Conservation (phyloP, 2,329 filamentous ascomycete genomes). For the Microdochium trichocladiopsis region DNA sequence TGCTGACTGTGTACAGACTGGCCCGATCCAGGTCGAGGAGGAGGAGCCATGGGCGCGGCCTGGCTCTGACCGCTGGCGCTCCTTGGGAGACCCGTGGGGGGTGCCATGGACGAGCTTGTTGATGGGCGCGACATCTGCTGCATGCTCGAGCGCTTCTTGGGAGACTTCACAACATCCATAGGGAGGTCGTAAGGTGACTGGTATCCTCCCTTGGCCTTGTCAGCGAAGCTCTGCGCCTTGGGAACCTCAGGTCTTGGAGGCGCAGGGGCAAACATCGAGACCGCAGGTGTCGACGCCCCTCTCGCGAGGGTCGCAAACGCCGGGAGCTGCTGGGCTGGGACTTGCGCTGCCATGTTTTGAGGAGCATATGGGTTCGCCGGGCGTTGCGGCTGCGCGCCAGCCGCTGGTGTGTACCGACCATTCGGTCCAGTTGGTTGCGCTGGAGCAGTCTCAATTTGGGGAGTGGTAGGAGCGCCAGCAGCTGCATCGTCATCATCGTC, state of each 20-base stretch:
- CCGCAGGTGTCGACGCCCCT: conserved; percentile 11
- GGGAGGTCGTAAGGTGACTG: conserved; percentile 92
- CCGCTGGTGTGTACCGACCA: conserved; percentile 23
- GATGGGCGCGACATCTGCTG: conserved; percentile 43
- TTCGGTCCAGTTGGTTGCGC: conserved; percentile 16
- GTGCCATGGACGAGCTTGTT: conserved; percentile 30
- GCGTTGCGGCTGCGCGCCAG: conserved; percentile 14
- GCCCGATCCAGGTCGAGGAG: conserved; percentile 28
- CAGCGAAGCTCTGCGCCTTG: conserved; percentile 76
- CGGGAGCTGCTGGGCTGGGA: conserved; percentile 11
- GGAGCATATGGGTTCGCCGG: conserved; percentile 39
- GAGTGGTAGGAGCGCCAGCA: conserved; percentile 13
- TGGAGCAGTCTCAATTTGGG: conserved; percentile 8
- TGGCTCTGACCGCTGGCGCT: conserved; percentile 51
- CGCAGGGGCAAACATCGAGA: conserved; percentile 27
- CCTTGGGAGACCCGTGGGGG: conserved; percentile 48
- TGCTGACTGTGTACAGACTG: conserved; percentile 22
- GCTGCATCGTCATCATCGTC: conserved; percentile 52
- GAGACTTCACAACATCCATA: conserved; percentile 70
- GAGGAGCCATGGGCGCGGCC: conserved; percentile 12
- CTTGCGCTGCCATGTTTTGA: conserved; percentile 22
- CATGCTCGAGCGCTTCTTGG: conserved; percentile 56
- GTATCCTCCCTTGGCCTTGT: conserved; percentile 88
- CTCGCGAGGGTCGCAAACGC: conserved; percentile 10
- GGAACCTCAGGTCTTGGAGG: conserved; percentile 35